These are phyloP conservation scores for Eucalyptus victrix DNA, from an alignment of 345 rosid species.

Conservation along the genomic window DNA sequence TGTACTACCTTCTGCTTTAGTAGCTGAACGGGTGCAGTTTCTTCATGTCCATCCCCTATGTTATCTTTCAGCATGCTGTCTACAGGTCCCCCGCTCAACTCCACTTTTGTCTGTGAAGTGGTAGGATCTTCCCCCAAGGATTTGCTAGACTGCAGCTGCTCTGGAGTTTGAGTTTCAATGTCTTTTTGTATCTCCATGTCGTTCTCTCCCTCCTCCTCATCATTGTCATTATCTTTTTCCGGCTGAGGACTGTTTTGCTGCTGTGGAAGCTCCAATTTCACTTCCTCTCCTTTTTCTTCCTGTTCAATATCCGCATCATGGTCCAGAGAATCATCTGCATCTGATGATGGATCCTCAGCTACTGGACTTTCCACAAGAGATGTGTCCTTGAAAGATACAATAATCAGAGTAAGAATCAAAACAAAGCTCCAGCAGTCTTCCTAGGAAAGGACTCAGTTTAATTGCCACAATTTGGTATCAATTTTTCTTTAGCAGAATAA, in stretches of 20 bases:
- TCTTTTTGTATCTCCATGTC: conserved; percentile 31
- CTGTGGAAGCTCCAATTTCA: conserved; percentile 23
- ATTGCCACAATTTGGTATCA: neutral
- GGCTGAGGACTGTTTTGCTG: conserved; percentile 22
- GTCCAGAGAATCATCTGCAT: conserved; percentile 55
- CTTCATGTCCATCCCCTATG: conserved; percentile 18
- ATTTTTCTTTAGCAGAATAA: neutral
- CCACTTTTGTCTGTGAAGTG: conserved; percentile 21
- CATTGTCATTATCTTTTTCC: conserved; percentile 16
- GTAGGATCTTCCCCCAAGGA: conserved; percentile 24
- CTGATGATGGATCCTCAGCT: conserved; percentile 60
- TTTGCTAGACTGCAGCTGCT: conserved; percentile 18
- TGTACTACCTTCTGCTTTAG: conserved; percentile 45
- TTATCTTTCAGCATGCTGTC: conserved; percentile 13
- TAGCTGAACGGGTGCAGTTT: conserved; percentile 22
- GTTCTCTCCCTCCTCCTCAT: conserved; percentile 21
- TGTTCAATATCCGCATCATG: conserved; percentile 45
- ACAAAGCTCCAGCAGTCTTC: neutral
- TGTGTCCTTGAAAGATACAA: conserved; percentile 33
- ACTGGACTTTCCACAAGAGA: conserved; percentile 51
- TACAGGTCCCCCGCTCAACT: conserved; percentile 11
- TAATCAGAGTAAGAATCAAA: neutral
- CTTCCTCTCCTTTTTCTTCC: conserved; percentile 36
- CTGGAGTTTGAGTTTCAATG: conserved; percentile 17
- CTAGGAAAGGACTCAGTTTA: neutral